A percentile compares a stretch with the other conserved stretches of the same genome.
Conservation (phyloP, 2,329 filamentous ascomycete genomes). For the Fusarium annulatum region DNA sequence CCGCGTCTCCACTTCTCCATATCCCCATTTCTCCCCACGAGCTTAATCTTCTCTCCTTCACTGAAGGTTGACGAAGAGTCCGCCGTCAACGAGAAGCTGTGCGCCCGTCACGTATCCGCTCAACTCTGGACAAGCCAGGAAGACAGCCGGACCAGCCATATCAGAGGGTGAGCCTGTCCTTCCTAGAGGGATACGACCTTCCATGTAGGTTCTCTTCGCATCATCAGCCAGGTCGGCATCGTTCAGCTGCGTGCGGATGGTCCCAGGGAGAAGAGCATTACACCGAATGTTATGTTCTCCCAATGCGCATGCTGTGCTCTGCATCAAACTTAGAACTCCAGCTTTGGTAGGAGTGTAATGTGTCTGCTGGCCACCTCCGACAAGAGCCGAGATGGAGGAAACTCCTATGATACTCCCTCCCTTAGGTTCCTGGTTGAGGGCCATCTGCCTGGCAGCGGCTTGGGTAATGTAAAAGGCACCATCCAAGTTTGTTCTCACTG, state of each 20-base stretch:
- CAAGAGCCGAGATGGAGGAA: slow-evolving; percentile 77
- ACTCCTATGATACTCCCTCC: slow-evolving; percentile 86
- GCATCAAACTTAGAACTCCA: slow-evolving; percentile 82
- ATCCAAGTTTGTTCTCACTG: slow-evolving; percentile 82
- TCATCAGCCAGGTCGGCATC: slow-evolving; percentile 82
- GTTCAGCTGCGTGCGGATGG: slow-evolving; percentile 85
- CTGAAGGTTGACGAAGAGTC: slow-evolving; percentile 89
- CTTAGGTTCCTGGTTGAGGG: slow-evolving; percentile 65
- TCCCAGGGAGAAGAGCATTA: slow-evolving; percentile 86
- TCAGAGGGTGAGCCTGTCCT: slow-evolving; percentile 78
- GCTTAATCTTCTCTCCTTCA: slow-evolving; percentile 52
- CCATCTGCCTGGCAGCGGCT: slow-evolving; percentile 87
- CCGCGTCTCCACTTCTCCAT: slow-evolving; percentile 24
- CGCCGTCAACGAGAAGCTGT: slow-evolving; percentile 87
- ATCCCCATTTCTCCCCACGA: slow-evolving; percentile 28
- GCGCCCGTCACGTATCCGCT: slow-evolving; percentile 86
- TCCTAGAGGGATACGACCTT: slow-evolving; percentile 81
- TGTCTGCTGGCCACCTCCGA: slow-evolving; percentile 81
- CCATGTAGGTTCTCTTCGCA: slow-evolving; percentile 87
- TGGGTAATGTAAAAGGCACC: slow-evolving; percentile 91
- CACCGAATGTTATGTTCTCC: slow-evolving; percentile 82
- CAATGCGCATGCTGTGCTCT: slow-evolving; percentile 82
- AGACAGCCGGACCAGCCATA: slow-evolving; percentile 85
- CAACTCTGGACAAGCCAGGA: slow-evolving; percentile 81
- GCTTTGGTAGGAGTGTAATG: slow-evolving; percentile 94